These are phyloP conservation scores for Capsella rubella DNA, from an alignment of 441 rosid species.

Conservation along the genomic window DNA sequence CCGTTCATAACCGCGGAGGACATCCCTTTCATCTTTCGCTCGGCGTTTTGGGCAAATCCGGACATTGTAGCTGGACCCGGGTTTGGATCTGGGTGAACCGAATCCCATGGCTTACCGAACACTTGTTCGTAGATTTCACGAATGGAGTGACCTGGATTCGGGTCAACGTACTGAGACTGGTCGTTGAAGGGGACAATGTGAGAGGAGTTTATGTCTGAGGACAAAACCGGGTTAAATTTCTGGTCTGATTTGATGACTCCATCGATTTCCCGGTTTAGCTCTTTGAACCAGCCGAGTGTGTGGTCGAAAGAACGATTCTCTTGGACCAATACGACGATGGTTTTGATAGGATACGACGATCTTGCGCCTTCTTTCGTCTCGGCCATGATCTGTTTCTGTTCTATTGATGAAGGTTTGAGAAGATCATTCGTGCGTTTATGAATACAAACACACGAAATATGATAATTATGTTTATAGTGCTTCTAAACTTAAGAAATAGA, in stretches of 20 bases:
- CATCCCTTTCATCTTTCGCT: conserved; percentile 62
- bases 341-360: conserved; percentile 68
- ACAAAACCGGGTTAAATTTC: conserved; percentile 60
- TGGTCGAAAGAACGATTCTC: conserved; percentile 95
- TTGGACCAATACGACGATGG: conserved; percentile 81
- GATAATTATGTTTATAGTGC: neutral
- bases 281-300: conserved; percentile 85
- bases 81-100: conserved; percentile 41
- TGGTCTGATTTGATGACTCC: conserved; percentile 71
- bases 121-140: conserved; percentile 90
- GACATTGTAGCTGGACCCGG: conserved; percentile 63
- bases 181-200: conserved; percentile 50
- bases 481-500: conserved; percentile 20
- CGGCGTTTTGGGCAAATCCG: conserved; percentile 85
- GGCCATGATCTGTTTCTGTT: conserved; percentile 10
- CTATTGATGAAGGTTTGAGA: conserved; percentile 18
- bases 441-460: neutral
- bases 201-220: conserved; percentile 59
- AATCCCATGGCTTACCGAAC: conserved; percentile 71
- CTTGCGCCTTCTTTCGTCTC: conserved; percentile 32
- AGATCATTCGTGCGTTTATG: neutral
- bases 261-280: conserved; percentile 68
- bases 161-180: conserved; percentile 69
- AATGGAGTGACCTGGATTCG: conserved; percentile 87
- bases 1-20: conserved; percentile 81